These are phyloP conservation scores for peach (Prunus persica) DNA, from an alignment of 306 rosid genomes.

Conservation along the genomic window DNA sequence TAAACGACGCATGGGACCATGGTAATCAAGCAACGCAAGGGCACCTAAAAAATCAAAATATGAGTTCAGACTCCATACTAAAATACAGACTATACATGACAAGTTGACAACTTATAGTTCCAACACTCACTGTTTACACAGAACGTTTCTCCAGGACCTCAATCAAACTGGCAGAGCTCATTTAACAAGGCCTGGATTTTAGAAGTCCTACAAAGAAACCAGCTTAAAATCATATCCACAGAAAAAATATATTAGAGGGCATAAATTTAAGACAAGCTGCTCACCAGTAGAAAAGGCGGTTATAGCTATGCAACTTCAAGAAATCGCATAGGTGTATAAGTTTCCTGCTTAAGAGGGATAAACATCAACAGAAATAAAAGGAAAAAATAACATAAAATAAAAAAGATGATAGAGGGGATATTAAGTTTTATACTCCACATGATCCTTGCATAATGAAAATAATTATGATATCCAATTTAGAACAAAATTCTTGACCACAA, in stretches of 20 bases:
- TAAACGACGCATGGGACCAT: conserved; percentile 17
- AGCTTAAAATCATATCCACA: conserved; percentile 21
- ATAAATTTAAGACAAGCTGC: conserved; percentile 20
- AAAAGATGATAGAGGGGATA: conserved; percentile 13
- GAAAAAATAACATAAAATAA: background rate
- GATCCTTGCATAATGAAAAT: conserved; percentile 14
- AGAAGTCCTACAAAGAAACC: conserved; percentile 32
- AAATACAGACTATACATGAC: background rate
- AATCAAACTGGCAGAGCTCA: conserved; percentile 35
- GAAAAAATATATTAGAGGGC: conserved; percentile 11
- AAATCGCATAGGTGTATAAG: conserved; percentile 73
- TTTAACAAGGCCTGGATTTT: conserved; percentile 29
- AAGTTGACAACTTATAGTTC: conserved; percentile 9
- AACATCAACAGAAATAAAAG: background rate
- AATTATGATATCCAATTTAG: conserved; percentile 6
- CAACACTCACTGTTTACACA: conserved; percentile 38
- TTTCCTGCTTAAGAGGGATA: conserved; percentile 54
- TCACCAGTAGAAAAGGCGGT: conserved; percentile 44
- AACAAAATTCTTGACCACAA: background rate
- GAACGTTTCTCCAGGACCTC: conserved; percentile 34
- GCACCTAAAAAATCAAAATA: conserved; percentile 6
- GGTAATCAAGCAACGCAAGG: conserved; percentile 31
- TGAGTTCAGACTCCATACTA: background rate
- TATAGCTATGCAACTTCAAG: conserved; percentile 50
- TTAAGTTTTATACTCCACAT: background rate